Base-by-base conservation (phyloP, 2,329 filamentous ascomycete genomes). In the Graphilbum fragrans region DNA sequence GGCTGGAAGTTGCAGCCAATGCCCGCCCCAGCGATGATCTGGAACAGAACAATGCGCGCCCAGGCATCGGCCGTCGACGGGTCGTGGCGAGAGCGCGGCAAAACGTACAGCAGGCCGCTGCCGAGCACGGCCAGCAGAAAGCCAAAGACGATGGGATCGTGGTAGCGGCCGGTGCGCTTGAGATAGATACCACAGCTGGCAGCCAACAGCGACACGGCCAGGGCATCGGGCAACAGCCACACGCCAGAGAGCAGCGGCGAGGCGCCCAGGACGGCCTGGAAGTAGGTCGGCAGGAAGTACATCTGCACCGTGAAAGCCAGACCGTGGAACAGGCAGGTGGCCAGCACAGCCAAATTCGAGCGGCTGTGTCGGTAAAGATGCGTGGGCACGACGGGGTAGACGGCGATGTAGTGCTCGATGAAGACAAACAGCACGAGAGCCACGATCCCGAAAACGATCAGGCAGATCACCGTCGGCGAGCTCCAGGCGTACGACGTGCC, bases 261-360 rank as follows among this genome's bases (percentile, higher is more conserved):
- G 2, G 73, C 74, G 39, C 69, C 68, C 2, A 79, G 68, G 1
- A 80, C 80, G 3, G 77, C 70, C 54, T 88, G 83, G 45, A 85
- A 79, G 58, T 80, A 87, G 0, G 86, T 65, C 0, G 83, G 83
- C 21, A 86, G 63, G 51, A 82, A 87, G 58, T 84, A 87, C 38
- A 77, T 72, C 1, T 67, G 67, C 0, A 70, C 74, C 33, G 82
- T 79, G 56, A 81, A 82, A 27, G 76, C 70, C 51, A 77, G 63
- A 0, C 60, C 62, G 45, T 73, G 67, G 42, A 63, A 61, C 39
- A 67, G 63, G 31, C 55, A 58, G 3, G 69, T 57, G 3, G 48
- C 51, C n/a, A 81, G 65, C 4, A 67, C 63, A 1, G 78, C 78
- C 11, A 74, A 54, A 41, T 74, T 79, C 1, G 77, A 74, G 25